Evolutionary conservation across 139 green algal genomes (phyloP), one percentile per base, ranked within the genome.

Genomic region (Pycnococcus provasolii): DNA sequence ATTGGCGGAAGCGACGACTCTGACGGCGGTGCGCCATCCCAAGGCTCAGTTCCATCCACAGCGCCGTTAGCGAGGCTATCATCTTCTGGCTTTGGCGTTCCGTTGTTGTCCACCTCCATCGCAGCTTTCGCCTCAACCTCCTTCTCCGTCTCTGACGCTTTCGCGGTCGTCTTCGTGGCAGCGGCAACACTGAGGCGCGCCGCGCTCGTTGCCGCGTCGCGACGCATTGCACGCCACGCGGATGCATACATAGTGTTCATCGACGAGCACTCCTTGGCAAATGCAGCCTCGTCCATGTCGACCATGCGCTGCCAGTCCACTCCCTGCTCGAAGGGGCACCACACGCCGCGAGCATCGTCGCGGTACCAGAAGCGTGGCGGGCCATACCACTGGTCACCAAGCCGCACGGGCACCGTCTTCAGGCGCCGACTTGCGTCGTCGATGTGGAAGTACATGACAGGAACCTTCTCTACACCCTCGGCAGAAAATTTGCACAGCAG

Each of bases 361-460:
- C 89, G 80, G 1, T 53, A 67, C 84, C 88, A 95, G 26, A 83
- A 72, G 54, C 83, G 7, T 0, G 87, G 83, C 1, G 81, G 71
- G 0, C 84, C 86, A 66, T 92, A 95, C 86, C 83, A 95, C 64
- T 78, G 75, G 40, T 81, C 68, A 72, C 90, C 83, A 4, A 91
- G 67, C 57, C 84, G 73, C 58, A 85, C 58, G 4, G 81, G 53
- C 40, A 53, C 70, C 5, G 42, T 74, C 63, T 74, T 74, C 13
- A 40, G 80, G 15, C 84, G 78, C 73, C 88, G 75, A 1, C 85
- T 75, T 37, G 37, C 53, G 15, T 15, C 53, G 53, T 60, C 15
- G 6, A 60, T 26, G 26, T 26, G 26, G 26, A 26, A 26, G 26
- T 26, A 26, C 26, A 26, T 26, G 26, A 26, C 26, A 26, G 26